A percentile compares a stretch with the other conserved stretches of the same genome.
Conservation (phyloP, 768 basidiomycete species). For the Lactifluus volemus region DNA sequence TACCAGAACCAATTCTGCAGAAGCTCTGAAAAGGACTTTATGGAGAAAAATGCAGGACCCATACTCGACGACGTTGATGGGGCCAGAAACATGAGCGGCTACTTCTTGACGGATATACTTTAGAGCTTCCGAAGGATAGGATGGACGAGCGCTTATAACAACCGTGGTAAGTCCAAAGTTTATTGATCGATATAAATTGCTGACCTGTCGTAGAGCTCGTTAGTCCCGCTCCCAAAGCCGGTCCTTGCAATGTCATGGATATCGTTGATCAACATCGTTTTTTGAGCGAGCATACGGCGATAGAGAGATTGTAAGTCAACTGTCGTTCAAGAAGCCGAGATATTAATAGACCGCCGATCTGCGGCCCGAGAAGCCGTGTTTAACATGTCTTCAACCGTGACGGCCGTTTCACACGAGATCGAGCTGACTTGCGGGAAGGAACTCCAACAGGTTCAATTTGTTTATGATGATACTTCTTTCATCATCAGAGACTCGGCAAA, state of each 20-base stretch:
- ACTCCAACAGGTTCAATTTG: not conserved
- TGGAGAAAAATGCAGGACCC: constrained; percentile 20
- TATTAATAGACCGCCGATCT: not conserved
- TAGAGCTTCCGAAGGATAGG: constrained; percentile 63
- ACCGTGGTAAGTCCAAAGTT: not conserved
- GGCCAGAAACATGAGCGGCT: constrained; percentile 23
- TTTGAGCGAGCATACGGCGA: too few species aligned
- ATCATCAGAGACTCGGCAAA: constrained; percentile 21
- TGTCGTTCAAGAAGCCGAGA: too few species aligned
- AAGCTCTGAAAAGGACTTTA: not conserved
- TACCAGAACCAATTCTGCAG: constrained; percentile 70
- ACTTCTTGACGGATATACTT: constrained; percentile 47
- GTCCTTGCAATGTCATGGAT: constrained; percentile 60
- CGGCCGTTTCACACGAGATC: not conserved
- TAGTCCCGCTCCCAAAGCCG: constrained; percentile 76
- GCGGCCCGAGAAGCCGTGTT: not conserved
- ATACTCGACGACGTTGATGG: constrained; percentile 64
- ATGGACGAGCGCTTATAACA: constrained; percentile 59
- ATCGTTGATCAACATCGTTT: constrained; percentile 20
- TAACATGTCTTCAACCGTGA: not conserved
- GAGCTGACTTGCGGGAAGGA: not conserved
- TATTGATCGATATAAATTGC: not conserved
- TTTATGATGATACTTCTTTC: not conserved
- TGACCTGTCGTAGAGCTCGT: constrained; percentile 71
- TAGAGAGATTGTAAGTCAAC: not conserved